Evolutionary conservation across 257 asterid genomes (phyloP).

Genomic region (Paraleonurus japonicus): DNA sequence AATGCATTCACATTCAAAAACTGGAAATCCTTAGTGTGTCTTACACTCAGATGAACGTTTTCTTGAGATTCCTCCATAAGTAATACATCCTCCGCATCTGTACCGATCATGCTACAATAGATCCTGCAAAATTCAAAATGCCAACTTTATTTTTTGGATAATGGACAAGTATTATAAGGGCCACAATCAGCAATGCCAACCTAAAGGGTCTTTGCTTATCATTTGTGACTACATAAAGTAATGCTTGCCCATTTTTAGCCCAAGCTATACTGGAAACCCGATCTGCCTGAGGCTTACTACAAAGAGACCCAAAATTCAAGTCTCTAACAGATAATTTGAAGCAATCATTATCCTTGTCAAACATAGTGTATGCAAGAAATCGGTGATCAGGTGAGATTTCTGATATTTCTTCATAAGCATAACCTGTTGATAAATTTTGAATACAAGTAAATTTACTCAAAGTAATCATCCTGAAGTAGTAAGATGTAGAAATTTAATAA

Average conservation of each 20-base stretch:
- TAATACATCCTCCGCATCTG: conserved; percentile 66
- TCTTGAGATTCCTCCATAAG: conserved; percentile 77
- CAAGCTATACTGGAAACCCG: conserved; percentile 87
- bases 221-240: conserved; percentile 80
- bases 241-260: conserved; percentile 84
- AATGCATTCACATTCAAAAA: conserved; percentile 62
- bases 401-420: conserved; percentile 86
- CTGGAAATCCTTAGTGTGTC: conserved; percentile 80
- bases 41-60: conserved; percentile 53
- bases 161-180: conserved; percentile 1
- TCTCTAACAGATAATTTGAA: conserved; percentile 76
- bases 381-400: conserved; percentile 95
- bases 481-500: neutral
- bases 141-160: conserved; percentile 19
- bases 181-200: conserved; percentile 39
- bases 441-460: conserved; percentile 2
- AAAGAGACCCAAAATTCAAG: conserved; percentile 77
- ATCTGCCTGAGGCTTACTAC: conserved; percentile 75
- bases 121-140: conserved; percentile 48
- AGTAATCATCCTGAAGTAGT: neutral
- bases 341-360: conserved; percentile 78
- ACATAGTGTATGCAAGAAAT: conserved; percentile 93
- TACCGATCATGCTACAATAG: conserved; percentile 71
- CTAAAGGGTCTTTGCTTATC: conserved; percentile 82
- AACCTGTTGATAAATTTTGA: conserved; percentile 45